phyloP scores from a whole-genome alignment of 768 basidiomycete genomes.

The Tulasnella sp. region DNA sequence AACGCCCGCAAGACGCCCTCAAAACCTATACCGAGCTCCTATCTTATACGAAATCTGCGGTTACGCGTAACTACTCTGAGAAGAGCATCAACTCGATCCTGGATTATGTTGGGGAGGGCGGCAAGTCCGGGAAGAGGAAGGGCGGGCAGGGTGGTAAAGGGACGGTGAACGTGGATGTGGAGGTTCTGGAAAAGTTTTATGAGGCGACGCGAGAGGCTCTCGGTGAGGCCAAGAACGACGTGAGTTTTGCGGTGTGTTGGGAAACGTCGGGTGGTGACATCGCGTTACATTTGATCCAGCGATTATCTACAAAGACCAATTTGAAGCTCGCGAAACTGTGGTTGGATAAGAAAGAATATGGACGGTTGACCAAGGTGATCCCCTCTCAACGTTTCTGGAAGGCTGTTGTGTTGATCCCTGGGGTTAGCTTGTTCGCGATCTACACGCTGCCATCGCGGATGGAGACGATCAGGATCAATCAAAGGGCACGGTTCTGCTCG shows the following conservation, averaged over 20 bases:
- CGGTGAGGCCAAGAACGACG: conserved; percentile 93
- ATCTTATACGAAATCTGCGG: conserved; percentile 89
- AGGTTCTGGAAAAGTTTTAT: conserved; percentile 89
- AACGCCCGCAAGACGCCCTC: conserved; percentile 73
- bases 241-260: conserved; percentile 27
- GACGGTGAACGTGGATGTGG: conserved; percentile 37
- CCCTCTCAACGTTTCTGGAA: background rate
- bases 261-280: too few species aligned
- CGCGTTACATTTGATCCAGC: conserved; percentile 33
- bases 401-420: conserved; percentile 20
- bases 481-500: conserved; percentile 83
- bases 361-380: conserved; percentile 62
- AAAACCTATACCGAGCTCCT: conserved; percentile 75
- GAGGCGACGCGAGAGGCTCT: conserved; percentile 82
- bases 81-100: conserved; percentile 98
- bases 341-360: conserved; percentile 89
- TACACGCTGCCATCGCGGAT: conserved; percentile 34
- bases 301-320: conserved; percentile 90
- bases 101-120: conserved; percentile 87
- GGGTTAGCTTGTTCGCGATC: conserved; percentile 59
- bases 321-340: conserved; percentile 94
- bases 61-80: conserved; percentile 92
- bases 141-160: conserved; percentile 50
- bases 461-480: conserved; percentile 75
- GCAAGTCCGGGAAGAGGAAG: conserved; percentile 49